Evolutionary conservation across 2,329 filamentous ascomycete genomes (phyloP).

Genomic region (Talaromyces sp.): DNA sequence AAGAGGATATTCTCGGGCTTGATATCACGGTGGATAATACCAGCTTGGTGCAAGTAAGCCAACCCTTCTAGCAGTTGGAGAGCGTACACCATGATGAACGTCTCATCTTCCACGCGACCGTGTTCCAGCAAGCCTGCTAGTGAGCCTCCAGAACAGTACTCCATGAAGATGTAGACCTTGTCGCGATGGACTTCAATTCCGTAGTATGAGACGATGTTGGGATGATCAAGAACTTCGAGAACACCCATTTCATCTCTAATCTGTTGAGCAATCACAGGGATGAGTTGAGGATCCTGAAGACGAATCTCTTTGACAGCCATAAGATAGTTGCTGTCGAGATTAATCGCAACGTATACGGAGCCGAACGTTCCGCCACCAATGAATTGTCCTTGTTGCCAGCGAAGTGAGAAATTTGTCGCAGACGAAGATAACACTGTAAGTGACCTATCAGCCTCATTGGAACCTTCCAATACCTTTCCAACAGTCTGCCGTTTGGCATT

Average conservation of each 20-base stretch:
- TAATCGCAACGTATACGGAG: conserved; percentile 95
- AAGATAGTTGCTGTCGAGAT: conserved; percentile 88
- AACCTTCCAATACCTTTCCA: conserved; percentile 87
- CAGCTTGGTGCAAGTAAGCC: conserved; percentile 85
- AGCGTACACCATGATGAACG: conserved; percentile 94
- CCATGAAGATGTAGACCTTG: conserved; percentile 99
- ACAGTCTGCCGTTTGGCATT: conserved; percentile 83
- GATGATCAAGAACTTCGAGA: conserved; percentile 90
- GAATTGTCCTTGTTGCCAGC: conserved; percentile 99
- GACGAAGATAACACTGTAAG: conserved; percentile 91
- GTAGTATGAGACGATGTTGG: conserved; percentile 96
- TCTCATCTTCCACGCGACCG: conserved; percentile 95
- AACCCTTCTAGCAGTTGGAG: conserved; percentile 91
- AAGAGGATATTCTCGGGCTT: conserved; percentile 97
- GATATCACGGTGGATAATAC: conserved; percentile 94
- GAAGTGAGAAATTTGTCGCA: conserved; percentile 89
- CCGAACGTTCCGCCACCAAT: conserved; percentile 96
- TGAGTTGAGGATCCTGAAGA: conserved; percentile 91
- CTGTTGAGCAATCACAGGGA: conserved; percentile 88
- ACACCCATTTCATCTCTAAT: conserved; percentile 98
- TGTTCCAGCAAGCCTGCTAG: conserved; percentile 87
- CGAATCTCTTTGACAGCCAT: conserved; percentile 99
- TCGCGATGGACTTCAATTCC: conserved; percentile 97
- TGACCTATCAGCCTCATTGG: conserved; percentile 92
- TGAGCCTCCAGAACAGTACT: conserved; percentile 95